These are phyloP conservation scores for Macadamia integrifolia DNA, from an alignment of 164 flowering plant genomes.

Conservation along the genomic window DNA sequence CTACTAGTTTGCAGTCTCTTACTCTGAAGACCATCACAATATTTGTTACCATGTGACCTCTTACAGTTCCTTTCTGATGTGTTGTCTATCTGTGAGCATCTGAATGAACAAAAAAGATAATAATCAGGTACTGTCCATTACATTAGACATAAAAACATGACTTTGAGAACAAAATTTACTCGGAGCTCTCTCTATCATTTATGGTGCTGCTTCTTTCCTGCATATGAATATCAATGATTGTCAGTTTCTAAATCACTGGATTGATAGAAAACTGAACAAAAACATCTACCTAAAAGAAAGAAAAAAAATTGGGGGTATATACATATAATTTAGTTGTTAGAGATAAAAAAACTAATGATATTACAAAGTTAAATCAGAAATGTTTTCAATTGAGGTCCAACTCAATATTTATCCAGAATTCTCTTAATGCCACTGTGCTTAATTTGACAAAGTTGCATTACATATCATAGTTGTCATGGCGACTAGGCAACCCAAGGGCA, in stretches of 20 bases:
- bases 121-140: background rate
- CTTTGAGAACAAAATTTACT: conserved; percentile 22
- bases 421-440: too few relatives aligned
- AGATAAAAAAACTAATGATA: too few relatives aligned
- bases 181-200: conserved; percentile 26
- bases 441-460: too few relatives aligned
- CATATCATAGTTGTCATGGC: too few relatives aligned
- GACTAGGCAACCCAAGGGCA: too few relatives aligned
- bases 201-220: conserved; percentile 28
- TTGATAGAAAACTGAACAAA: too few relatives aligned
- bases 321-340: too few relatives aligned
- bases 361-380: too few relatives aligned
- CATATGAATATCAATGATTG: conserved; percentile 6
- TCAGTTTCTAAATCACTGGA: background rate
- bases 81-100: conserved; percentile 27
- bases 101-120: conserved; percentile 20
- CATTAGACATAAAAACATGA: background rate
- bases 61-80: conserved; percentile 18
- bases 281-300: too few relatives aligned
- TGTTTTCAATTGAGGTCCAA: too few relatives aligned
- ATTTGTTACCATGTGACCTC: conserved; percentile 13
- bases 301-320: too few relatives aligned
- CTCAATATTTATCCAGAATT: too few relatives aligned
- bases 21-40: conserved; percentile 16
- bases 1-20: conserved; percentile 18